phyloP scores from a whole-genome alignment of 23 red algal species.

The Gracilaria domingensis region DNA sequence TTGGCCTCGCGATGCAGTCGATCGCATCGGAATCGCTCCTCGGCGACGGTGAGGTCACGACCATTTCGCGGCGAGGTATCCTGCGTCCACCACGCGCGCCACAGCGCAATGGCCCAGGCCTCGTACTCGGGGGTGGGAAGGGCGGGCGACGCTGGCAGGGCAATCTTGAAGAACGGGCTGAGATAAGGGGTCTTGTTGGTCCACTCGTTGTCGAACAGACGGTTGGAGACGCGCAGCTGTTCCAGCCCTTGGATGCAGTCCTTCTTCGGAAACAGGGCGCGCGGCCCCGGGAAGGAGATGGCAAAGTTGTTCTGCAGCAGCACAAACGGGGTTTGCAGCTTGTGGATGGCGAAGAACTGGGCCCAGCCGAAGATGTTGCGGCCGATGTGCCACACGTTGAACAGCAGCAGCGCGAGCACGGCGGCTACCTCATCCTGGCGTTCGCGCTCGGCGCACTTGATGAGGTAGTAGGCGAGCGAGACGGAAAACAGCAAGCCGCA shows the following conservation, averaged over 20 bases:
- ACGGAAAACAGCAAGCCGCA: constrained; percentile 14
- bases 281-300: neutral
- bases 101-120: constrained; percentile 19
- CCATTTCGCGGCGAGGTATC: constrained; percentile 13
- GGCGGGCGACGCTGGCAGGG: neutral
- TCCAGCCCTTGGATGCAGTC: constrained; percentile 21
- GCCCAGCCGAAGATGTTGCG: constrained; percentile 7
- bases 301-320: constrained; percentile 17
- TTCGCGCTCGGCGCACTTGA: neutral
- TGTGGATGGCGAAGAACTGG: constrained; percentile 31
- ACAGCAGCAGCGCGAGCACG: constrained; percentile 31
- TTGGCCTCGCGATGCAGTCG: neutral
- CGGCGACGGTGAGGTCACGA: neutral
- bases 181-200: neutral
- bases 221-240: constrained; percentile 17
- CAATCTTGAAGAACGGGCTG: constrained; percentile 26
- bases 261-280: neutral
- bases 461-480: neutral
- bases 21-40: constrained; percentile 20
- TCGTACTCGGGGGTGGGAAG: neutral
- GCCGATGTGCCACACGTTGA: constrained; percentile 36
- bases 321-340: neutral
- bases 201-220: constrained; percentile 39
- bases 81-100: constrained; percentile 49
- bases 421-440: constrained; percentile 51